These are phyloP conservation scores for Penicillium sp. DNA, from an alignment of 2,329 filamentous ascomycete species.

Conservation along the genomic window DNA sequence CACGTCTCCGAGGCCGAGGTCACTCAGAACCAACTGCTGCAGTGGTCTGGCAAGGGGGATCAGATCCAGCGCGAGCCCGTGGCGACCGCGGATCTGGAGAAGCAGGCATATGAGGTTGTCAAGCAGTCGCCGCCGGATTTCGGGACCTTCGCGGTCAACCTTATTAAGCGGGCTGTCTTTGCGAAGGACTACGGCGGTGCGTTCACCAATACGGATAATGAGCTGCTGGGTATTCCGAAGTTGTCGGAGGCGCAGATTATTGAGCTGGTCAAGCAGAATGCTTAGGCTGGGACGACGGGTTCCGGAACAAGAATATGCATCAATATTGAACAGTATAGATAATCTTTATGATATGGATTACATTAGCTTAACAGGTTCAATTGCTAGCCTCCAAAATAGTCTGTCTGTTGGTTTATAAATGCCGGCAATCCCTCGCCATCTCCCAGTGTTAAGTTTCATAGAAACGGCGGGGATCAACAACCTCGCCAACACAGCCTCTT, in stretches of 20 bases:
- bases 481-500: background rate
- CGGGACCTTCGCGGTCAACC: slow-evolving; percentile 24
- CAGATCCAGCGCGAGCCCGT: slow-evolving; percentile 26
- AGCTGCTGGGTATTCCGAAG: slow-evolving; percentile 38
- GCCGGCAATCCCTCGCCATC: too few relatives aligned
- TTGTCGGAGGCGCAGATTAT: slow-evolving; percentile 34
- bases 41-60: slow-evolving; percentile 27
- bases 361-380: too few relatives aligned
- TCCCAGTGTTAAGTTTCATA: too few relatives aligned
- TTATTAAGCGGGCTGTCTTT: slow-evolving; percentile 33
- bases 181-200: slow-evolving; percentile 32
- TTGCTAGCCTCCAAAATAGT: too few relatives aligned
- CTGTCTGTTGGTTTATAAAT: too few relatives aligned
- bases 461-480: too few relatives aligned
- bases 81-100: slow-evolving; percentile 28
- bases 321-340: too few relatives aligned
- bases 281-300: background rate
- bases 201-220: slow-evolving; percentile 38
- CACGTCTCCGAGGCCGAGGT: slow-evolving; percentile 47
- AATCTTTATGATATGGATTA: too few relatives aligned
- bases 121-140: slow-evolving; percentile 28
- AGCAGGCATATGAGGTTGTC: slow-evolving; percentile 31
- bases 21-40: slow-evolving; percentile 44
- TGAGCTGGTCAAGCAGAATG: slow-evolving; percentile 8
- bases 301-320: background rate